Evolutionary conservation across 805 yeast genomes (phyloP), one percentile per base, ranked within the genome.

Genomic region (Zygosaccharomyces kombuchaensis): DNA sequence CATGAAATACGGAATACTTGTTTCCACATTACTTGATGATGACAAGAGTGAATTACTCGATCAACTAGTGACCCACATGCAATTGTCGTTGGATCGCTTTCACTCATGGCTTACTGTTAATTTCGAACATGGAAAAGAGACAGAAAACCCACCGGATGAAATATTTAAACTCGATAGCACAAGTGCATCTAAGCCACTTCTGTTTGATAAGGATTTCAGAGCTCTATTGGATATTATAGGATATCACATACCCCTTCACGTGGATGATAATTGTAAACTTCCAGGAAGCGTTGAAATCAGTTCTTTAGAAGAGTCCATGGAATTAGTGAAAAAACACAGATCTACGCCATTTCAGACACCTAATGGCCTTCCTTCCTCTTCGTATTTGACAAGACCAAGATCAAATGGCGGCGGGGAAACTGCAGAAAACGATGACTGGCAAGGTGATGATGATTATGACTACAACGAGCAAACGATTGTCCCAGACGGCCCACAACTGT

Each of bases 11-110:
- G 70, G 69, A 30, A 60, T 66, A 22, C 30, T 65, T 2, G 59
- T 66, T 2, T 61, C 69, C 0, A 45, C 67, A 4, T 42, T 66
- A n/a, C 41, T 65, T 9, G 70, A 66, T 48, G 63, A 62, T 25
- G 60, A 58, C 6, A 60, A 62, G 30, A 34, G 25, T 6, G 60
- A 58, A 5, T 25, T 58, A 5, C 39, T 65, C 6, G 58, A 55
- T 9, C 34, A 34, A 10, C 39, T 66, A 27, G 31, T 52, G 2
- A 14, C 40, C 1, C 61, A 64, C 45, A 36, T 66, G 19, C 39
- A 48, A 12, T 19, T 45, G 4, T 29, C 52, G 5, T 31, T 57
- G 3, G 54, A 54, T 23, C 41, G 42, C 4, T 53, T 57, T 37
- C 45, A 50, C 29, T 40, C 58, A 1, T 56, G 55, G 56, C 17